Conservation (phyloP, 805 yeast species). For the Myxozyma lipomycoides region DNA sequence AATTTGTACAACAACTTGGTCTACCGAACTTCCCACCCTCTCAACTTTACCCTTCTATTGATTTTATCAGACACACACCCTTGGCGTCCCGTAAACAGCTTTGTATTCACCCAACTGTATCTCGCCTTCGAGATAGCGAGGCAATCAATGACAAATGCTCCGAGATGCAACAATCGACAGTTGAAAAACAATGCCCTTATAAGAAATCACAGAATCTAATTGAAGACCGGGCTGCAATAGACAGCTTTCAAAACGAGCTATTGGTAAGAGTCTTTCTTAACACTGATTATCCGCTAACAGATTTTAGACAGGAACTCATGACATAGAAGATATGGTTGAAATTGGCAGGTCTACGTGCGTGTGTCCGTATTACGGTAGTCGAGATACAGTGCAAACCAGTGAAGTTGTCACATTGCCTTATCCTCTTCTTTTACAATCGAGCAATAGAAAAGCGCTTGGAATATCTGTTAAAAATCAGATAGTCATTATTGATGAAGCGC, state of each 20-base stretch:
- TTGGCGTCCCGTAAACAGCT: constrained; percentile 81
- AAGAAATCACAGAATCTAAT: constrained; percentile 39
- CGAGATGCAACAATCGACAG: constrained; percentile 52
- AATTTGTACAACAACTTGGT: constrained; percentile 68
- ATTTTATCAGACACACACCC: constrained; percentile 59
- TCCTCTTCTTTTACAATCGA: constrained; percentile 63
- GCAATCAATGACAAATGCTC: constrained; percentile 76
- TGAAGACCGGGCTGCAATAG: constrained; percentile 36
- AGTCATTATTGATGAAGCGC: constrained; percentile 88
- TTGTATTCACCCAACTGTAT: constrained; percentile 67
- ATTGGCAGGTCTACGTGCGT: constrained; percentile 55
- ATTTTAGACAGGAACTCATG: constrained; percentile 48
- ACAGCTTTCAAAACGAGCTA: constrained; percentile 52
- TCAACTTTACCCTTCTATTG: constrained; percentile 40
- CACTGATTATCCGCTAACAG: background rate
- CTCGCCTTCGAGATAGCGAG: constrained; percentile 45
- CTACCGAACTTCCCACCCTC: constrained; percentile 64
- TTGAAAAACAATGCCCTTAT: constrained; percentile 41
- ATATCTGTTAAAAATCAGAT: constrained; percentile 60
- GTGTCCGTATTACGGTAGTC: constrained; percentile 80
- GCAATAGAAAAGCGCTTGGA: constrained; percentile 56
- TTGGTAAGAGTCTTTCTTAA: constrained; percentile 33
- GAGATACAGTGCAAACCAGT: constrained; percentile 53
- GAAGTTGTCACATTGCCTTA: constrained; percentile 85
- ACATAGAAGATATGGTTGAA: constrained; percentile 70